Conservation (phyloP, 768 basidiomycete species). For the Inosperma sp. region DNA sequence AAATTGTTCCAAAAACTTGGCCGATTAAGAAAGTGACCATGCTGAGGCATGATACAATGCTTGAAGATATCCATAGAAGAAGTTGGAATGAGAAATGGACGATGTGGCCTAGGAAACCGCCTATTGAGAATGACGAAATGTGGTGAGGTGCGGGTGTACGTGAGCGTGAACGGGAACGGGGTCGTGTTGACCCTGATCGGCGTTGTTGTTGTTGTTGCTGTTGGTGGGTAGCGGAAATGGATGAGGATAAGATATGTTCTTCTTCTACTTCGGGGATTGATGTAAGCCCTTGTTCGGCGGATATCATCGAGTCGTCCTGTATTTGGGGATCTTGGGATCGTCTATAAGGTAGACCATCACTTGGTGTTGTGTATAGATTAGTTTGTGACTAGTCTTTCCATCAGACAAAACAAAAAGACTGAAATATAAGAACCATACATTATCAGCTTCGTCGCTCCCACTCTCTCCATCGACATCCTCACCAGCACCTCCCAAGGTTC, state of each 20-base stretch:
- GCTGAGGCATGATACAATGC: slow-evolving; percentile 30
- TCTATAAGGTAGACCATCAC: slow-evolving; percentile 33
- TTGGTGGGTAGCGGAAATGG: slow-evolving; percentile 22
- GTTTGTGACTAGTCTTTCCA: too few relatives aligned
- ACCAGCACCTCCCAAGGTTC: slow-evolving; percentile 37
- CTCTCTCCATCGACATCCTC: slow-evolving; percentile 50
- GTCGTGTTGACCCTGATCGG: slow-evolving; percentile 20
- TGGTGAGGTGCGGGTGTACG: slow-evolving; percentile 19
- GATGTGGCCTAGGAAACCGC: slow-evolving; percentile 40
- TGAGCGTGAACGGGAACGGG: slow-evolving; percentile 35
- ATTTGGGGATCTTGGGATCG: slow-evolving; percentile 39
- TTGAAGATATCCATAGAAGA: slow-evolving; percentile 19
- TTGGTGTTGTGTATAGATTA: too few relatives aligned
- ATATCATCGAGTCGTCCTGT: slow-evolving; percentile 37
- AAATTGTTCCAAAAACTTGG: slow-evolving; percentile 43
- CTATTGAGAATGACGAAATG: slow-evolving; percentile 34
- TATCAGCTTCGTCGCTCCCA: slow-evolving; percentile 38
- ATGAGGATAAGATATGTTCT: slow-evolving; percentile 22
- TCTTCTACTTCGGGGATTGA: slow-evolving; percentile 68
- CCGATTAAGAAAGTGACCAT: slow-evolving; percentile 41
- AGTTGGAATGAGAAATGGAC: slow-evolving; percentile 30
- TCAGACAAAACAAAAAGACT: slow-evolving; percentile 11
- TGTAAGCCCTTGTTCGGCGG: slow-evolving; percentile 50
- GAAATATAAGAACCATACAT: slow-evolving; percentile 21
- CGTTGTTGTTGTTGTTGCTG: slow-evolving; percentile 22